Base-by-base conservation (phyloP, 2,329 filamentous ascomycete genomes). In the Aspergillus tanneri region DNA sequence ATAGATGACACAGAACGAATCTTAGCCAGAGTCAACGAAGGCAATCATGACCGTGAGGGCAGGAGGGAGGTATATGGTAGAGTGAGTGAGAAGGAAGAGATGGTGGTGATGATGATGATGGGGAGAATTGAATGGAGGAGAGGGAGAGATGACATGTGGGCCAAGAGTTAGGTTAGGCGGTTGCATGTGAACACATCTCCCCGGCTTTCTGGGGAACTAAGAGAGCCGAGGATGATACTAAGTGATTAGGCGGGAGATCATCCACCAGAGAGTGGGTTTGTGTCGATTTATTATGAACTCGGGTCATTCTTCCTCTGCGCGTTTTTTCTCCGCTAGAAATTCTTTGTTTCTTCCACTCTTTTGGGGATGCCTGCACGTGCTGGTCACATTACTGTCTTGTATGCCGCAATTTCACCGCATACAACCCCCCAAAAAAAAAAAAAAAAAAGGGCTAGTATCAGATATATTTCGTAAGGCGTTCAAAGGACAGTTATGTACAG, bases 11-110 rank as follows among this genome's bases (percentile, higher is more conserved):
- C 23, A 43, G 32, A 38, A 52, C 19, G 34, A 38, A 39, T 19
- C 34, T 55, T 60, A 58, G 39, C 56, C 57, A 53, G 54, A 53
- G 39, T 59, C 54, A 32, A 56, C 50, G 40, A 50, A 46, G 45
- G 53, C 43, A 35, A 52, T 51, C 59, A 61, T 61, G 53, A 46
- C 57, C 54, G 46, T 19, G 11, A 27, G 10, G 27, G 21, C 11
- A 16, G 36, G 12, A 14, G 14, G 27, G 37, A n/a, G 19, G 24
- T 30, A 5, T 36, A 25, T 27, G 28, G 14, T 11, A 19, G 18
- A 23, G 41, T 18, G 25, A 38, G 32, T 3, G 14, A 36, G 11
- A 18, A 5, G 18, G 21, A 21, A 23, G 19, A 27, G 16, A 39
- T 22, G 46, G 39, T 32, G 35, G 24, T 5, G 28, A 25, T 14